Base-by-base conservation (phyloP, 2,329 filamentous ascomycete species). In the Penicillium brasilianum region DNA sequence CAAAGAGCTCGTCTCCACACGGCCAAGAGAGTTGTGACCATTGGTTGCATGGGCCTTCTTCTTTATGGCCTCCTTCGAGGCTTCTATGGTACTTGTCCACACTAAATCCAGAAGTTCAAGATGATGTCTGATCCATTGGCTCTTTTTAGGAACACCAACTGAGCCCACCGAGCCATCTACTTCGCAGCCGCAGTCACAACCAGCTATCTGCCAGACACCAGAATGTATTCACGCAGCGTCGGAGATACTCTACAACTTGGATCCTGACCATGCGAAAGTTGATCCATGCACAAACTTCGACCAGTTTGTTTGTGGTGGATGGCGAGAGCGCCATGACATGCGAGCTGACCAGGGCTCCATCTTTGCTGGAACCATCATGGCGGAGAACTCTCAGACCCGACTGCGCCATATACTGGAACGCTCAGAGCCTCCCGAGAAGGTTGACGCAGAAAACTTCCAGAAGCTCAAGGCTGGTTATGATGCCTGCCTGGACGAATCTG, bases 281-380 rank as follows among this genome's bases (percentile, higher is more conserved):
- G 87, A 91, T 70, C 85, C 89, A 1, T 92, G 89, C 68, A 83
- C 81, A n/a, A 77, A 90, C 69, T 92, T 92, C 61, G 87, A 90
- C 61, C 80, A 87, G 71, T 83, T 87, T 58, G 87, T 87, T 20
- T 91, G 89, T 67, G 88, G 87, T 58, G 88, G 88, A 11, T 91
- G 88, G 84, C 80, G 83, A 55, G 80, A 85, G 22, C 81, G 79
- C 10, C 85, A 90, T 75, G 88, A 90, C 68, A 82, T 91, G 60
- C 84, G 88, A 3, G 78, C 86, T 3, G 89, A 91, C 69, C 85
- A 88, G 63, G 82, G 84, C 36, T 82, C 83, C 66, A 82, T 83
- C 36, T 89, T 87, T 61, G 85, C 87, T 2, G 83, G 83, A 25
- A 85, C 82, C 2, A 81, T 86, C 61, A 87, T 90, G 85, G 77